A percentile compares a stretch with the other conserved stretches of the same genome.
Evolutionary conservation across 495 filamentous ascomycete genomes (phyloP).

Genomic region (Neurospora tetrasperma): DNA sequence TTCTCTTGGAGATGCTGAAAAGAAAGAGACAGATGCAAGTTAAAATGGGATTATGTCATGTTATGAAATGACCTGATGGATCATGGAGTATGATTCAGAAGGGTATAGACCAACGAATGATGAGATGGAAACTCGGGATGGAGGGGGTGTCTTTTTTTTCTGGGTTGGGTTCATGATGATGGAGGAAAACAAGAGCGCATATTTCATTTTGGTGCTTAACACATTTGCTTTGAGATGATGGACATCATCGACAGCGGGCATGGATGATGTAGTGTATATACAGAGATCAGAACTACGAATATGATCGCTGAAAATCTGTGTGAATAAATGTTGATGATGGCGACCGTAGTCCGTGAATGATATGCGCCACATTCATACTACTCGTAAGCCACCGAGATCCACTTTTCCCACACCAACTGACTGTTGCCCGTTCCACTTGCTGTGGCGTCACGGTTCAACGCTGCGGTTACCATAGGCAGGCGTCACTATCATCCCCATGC

Average conservation of each 20-base stretch:
- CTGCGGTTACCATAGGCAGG: not conserved
- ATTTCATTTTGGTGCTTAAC: not conserved
- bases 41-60: not conserved
- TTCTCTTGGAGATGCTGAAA: not conserved
- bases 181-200: not conserved
- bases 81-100: not conserved
- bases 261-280: not conserved
- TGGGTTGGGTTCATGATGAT: not conserved
- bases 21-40: not conserved
- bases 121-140: not conserved
- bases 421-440: not conserved
- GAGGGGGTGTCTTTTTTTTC: not conserved
- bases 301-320: not conserved
- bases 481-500: not conserved
- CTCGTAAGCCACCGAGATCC: not conserved
- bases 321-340: not conserved
- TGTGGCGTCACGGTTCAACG: not conserved
- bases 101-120: not conserved
- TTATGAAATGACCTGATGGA: not conserved
- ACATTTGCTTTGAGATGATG: slow-evolving; percentile 1
- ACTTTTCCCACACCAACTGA: not conserved
- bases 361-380: not conserved
- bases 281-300: not conserved
- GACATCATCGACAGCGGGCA: not conserved
- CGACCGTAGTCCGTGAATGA: not conserved